These are phyloP conservation scores for Taphrina sp. DNA, from an alignment of 1,139 yeast genomes.

Conservation along the genomic window DNA sequence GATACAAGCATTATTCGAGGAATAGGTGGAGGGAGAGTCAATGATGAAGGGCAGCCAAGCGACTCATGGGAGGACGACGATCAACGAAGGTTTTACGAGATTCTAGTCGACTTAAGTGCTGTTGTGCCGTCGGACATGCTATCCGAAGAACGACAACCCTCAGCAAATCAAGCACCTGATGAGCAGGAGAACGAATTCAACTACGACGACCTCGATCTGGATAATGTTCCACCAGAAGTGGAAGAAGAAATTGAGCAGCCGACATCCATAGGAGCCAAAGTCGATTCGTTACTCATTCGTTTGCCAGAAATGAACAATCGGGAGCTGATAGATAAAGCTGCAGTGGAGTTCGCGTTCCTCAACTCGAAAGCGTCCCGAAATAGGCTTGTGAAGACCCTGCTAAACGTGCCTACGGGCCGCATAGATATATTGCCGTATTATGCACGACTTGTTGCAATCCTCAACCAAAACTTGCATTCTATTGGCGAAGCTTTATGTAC, in stretches of 20 bases:
- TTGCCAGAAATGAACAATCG: conserved; percentile 48
- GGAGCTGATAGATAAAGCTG: conserved; percentile 58
- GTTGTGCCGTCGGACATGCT: conserved; percentile 58
- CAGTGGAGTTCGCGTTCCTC: conserved; percentile 57
- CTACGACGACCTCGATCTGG: conserved; percentile 7
- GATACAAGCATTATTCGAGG: conserved; percentile 31
- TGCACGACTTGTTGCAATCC: conserved; percentile 67
- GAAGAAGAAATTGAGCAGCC: conserved; percentile 37
- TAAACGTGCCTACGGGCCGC: conserved; percentile 41
- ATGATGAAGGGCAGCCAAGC: conserved; percentile 37
- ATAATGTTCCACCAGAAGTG: conserved; percentile 34
- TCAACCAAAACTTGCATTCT: conserved; percentile 52
- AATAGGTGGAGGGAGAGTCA: conserved; percentile 5
- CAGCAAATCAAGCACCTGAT: not conserved
- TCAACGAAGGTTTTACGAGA: conserved; percentile 61
- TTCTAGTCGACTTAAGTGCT: conserved; percentile 49
- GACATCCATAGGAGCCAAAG: conserved; percentile 38
- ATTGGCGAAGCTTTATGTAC: conserved; percentile 58
- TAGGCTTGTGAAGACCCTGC: conserved; percentile 58
- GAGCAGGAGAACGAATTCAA: not conserved
- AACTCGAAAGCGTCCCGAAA: conserved; percentile 74
- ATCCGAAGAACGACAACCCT: conserved; percentile 18
- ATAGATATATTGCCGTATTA: conserved; percentile 48
- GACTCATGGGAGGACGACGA: conserved; percentile 67
- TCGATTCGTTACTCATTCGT: conserved; percentile 36